Percentiles rank a stretch among this genome's conserved stretches.
Conservation (phyloP, 176 grass and related monocot genomes). For the Eremochloa ophiuroides region DNA sequence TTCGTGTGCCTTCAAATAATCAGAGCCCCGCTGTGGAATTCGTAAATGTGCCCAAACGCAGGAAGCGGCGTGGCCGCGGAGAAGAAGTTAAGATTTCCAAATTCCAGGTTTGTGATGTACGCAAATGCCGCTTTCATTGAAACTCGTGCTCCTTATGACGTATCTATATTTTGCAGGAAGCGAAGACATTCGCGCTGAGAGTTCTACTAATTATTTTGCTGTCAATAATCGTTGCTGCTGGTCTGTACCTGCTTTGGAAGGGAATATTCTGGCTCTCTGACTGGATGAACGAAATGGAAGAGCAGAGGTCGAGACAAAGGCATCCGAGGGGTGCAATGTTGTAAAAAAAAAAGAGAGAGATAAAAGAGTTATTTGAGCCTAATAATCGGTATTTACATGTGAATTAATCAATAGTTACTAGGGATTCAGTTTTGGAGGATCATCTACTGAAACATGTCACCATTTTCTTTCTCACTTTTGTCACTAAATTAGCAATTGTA, state of each 20-base stretch:
- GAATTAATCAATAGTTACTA: neutral
- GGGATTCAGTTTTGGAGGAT: neutral
- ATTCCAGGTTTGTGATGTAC: slow-evolving; percentile 55
- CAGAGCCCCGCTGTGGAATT: slow-evolving; percentile 33
- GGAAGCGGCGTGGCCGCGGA: slow-evolving; percentile 60
- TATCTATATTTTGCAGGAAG: slow-evolving; percentile 37
- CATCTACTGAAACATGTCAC: neutral
- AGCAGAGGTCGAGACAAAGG: slow-evolving; percentile 42
- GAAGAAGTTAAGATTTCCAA: slow-evolving; percentile 55
- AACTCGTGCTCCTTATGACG: slow-evolving; percentile 3
- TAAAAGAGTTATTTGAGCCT: neutral
- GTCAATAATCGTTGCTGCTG: slow-evolving; percentile 17
- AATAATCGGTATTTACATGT: neutral
- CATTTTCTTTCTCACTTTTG: neutral
- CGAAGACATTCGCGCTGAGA: slow-evolving; percentile 31
- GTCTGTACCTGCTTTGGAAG: slow-evolving; percentile 39
- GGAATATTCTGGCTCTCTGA: slow-evolving; percentile 71
- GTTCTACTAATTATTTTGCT: slow-evolving; percentile 45
- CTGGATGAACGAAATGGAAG: slow-evolving; percentile 90
- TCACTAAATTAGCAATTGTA: neutral
- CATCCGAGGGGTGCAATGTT: slow-evolving; percentile 31
- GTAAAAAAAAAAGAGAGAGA: slow-evolving; percentile 5
- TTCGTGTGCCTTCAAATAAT: slow-evolving; percentile 1
- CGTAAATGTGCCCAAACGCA: slow-evolving; percentile 68
- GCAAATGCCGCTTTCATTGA: neutral